Evolutionary conservation across 2,329 filamentous ascomycete species (phyloP), one percentile per base, ranked within the genome.

Genomic region (Penicillium decumbens): DNA sequence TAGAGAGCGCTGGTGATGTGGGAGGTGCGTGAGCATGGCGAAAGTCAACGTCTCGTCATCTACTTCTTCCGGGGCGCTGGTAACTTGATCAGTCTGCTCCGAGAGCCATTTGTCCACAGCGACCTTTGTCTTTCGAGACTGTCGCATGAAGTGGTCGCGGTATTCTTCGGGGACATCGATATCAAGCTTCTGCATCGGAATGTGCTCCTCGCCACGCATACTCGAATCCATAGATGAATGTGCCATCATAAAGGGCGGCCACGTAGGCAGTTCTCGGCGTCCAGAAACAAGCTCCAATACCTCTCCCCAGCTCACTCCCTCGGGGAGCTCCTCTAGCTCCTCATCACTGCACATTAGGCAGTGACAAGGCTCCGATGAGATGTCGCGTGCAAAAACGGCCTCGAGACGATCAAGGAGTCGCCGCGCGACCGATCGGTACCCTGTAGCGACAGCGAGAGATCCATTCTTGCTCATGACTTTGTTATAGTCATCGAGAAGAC

Each of bases 91-190:
- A 28, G 85, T 84, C 60, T 92, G 92, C 51, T 82, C 86, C 30
- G 81, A 85, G 54, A 97, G 81, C 92, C 92, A 97, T 62, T 81
- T 87, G 68, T 96, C 89, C 1, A 97, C 92, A 0, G 87, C 87
- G n/a, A 85, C 82, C 63, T 91, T 88, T 15, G 92, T 95, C 73
- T 95, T 95, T 68, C 90, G 89, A 6, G 89, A 91, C 68, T 96
- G 91, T 33, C 88, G 85, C 43, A 95, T 82, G 66, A 95, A 97
- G 66, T 96, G 90, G 45, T 93, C 90, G 40, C 89, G 82, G 65
- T 92, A 95, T 67, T 96, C 89, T 56, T 95, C 90, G 0, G 90
- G 90, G 9, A 97, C 89, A 67, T 97, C 92, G 6, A 93, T 89
- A 61, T 97, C 92, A 51, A 97, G 82, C 69, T 95, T 88, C 76